Conservation (phyloP, 805 yeast species). For the Schizosaccharomyces japonicus region DNA sequence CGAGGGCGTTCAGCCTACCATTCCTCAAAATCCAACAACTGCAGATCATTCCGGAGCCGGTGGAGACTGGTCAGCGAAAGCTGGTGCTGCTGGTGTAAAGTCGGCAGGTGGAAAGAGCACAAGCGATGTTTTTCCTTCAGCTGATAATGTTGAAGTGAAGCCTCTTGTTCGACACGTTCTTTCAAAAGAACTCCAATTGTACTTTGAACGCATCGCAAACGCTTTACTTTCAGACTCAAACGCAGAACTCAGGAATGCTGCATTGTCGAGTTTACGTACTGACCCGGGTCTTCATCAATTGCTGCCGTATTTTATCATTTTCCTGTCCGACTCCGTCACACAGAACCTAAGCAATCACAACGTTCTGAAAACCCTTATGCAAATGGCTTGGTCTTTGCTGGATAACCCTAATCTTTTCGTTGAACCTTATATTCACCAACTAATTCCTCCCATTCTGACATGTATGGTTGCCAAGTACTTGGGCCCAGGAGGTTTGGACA, state of each 20-base stretch:
- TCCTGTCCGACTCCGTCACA: conserved; percentile 81
- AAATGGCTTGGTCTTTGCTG: conserved; percentile 62
- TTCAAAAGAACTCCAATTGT: conserved; percentile 78
- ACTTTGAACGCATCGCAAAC: conserved; percentile 70
- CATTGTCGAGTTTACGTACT: conserved; percentile 56
- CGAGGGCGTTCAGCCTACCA: conserved; percentile 94
- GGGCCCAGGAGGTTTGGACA: conserved; percentile 24
- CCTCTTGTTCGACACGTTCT: conserved; percentile 87
- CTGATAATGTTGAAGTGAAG: conserved; percentile 38
- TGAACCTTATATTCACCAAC: conserved; percentile 73
- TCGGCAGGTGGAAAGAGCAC: conserved; percentile 14
- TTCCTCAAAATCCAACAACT: conserved; percentile 70
- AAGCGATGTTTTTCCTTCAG: conserved; percentile 28
- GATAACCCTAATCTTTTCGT: conserved; percentile 65
- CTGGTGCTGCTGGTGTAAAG: neutral
- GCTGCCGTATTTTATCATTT: conserved; percentile 88
- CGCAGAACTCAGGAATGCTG: conserved; percentile 40
- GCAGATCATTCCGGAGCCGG: conserved; percentile 7
- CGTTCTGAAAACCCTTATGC: conserved; percentile 60
- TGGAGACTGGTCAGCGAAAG: conserved; percentile 3
- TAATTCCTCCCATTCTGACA: conserved; percentile 91
- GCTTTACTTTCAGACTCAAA: conserved; percentile 44
- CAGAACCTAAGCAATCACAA: conserved; percentile 54
- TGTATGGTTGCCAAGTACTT: conserved; percentile 66
- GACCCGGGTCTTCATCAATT: conserved; percentile 94